Percentiles rank a stretch among this genome's conserved stretches.
These are phyloP conservation scores for Eucommia ulmoides DNA, from an alignment of 257 asterid species.

Conservation along the genomic window DNA sequence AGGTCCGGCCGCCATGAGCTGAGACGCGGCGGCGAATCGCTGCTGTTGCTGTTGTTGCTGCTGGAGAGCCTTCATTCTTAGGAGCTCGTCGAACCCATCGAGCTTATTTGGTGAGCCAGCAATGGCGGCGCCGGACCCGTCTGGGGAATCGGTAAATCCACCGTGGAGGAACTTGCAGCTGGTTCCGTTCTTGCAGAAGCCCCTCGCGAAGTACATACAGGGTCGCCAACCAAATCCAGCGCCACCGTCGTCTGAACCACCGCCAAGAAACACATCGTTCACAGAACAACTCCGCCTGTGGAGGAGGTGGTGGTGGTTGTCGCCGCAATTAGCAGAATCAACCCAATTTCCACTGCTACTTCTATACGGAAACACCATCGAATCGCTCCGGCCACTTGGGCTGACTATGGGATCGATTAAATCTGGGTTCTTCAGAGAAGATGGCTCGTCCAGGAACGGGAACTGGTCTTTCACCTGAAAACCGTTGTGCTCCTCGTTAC, in stretches of 20 bases:
- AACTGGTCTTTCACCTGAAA: constrained; percentile 34
- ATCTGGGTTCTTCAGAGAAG: constrained; percentile 6
- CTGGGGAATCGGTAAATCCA: constrained; percentile 13
- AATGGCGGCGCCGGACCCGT: constrained; percentile 10
- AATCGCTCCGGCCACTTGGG: constrained; percentile 84
- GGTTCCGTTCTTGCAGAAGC: constrained; percentile 66
- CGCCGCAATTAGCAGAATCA: constrained; percentile 26
- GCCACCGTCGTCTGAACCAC: constrained; percentile 34
- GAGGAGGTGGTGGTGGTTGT: constrained; percentile 27
- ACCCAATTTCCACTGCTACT: not conserved
- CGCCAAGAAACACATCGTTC: constrained; percentile 54
- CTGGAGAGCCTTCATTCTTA: constrained; percentile 64
- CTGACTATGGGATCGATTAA: constrained; percentile 49
- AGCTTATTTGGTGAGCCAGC: constrained; percentile 42
- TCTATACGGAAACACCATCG: constrained; percentile 44
- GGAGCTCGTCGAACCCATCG: constrained; percentile 56
- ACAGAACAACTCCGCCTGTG: constrained; percentile 84
- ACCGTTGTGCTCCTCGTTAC: constrained; percentile 23
- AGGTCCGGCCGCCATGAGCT: constrained; percentile 47
- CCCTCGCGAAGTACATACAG: constrained; percentile 68
- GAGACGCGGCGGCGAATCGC: constrained; percentile 40
- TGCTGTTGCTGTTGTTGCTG: constrained; percentile 87
- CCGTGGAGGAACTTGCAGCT: constrained; percentile 55
- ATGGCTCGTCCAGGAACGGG: constrained; percentile 56
- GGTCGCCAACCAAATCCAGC: constrained; percentile 65